Conservation (phyloP, 495 filamentous ascomycete genomes). For the Podospora tetraspora region DNA sequence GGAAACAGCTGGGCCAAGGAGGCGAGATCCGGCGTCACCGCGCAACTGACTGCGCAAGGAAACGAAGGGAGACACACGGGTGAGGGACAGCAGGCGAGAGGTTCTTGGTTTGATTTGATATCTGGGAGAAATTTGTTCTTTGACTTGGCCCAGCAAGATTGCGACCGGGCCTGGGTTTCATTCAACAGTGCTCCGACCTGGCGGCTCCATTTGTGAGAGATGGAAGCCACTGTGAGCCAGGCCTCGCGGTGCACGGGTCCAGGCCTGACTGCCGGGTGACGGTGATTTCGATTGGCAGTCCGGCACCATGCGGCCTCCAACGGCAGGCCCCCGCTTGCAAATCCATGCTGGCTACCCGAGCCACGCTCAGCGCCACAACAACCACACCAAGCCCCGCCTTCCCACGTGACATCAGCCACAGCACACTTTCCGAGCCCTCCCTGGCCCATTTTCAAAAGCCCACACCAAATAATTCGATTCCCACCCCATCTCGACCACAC, state of each 20-base stretch:
- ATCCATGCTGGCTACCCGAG: background rate
- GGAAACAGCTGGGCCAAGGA: conserved; percentile 6
- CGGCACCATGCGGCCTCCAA: background rate
- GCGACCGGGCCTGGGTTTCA: conserved; percentile 13
- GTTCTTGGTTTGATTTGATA: conserved; percentile 5
- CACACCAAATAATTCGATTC: conserved; percentile 40
- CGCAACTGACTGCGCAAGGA: background rate
- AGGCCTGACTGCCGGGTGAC: background rate
- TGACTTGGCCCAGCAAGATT: conserved; percentile 1
- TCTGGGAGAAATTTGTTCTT: conserved; percentile 11
- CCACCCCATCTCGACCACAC: conserved; percentile 32
- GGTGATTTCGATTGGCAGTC: background rate
- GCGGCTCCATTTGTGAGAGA: background rate
- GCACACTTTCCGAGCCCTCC: conserved; percentile 22
- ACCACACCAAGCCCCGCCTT: background rate
- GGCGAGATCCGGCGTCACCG: background rate
- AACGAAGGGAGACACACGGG: background rate
- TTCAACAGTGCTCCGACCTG: conserved; percentile 2
- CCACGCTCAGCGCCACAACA: conserved; percentile 15
- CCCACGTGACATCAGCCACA: conserved; percentile 33
- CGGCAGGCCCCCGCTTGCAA: background rate
- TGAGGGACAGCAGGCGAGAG: background rate
- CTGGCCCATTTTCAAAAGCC: conserved; percentile 29
- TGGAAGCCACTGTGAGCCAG: background rate
- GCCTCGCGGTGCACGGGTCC: background rate